Evolutionary conservation across 1,284 basidiomycete genomes (phyloP).

Genomic region (Takashimella tepidaria): DNA sequence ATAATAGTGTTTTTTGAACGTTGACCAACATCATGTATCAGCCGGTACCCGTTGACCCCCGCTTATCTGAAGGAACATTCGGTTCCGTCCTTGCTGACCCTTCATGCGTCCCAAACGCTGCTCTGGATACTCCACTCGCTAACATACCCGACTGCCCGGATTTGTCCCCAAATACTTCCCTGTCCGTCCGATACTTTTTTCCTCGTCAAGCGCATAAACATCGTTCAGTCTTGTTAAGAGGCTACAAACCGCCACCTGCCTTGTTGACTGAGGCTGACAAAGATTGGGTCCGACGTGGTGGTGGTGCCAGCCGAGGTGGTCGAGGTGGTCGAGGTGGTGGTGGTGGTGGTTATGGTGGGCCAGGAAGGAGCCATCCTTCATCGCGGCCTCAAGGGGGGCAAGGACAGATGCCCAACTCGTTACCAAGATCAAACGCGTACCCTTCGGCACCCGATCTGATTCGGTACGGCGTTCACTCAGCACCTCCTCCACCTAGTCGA

Average conservation of each 20-base stretch:
- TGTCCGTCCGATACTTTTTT: conserved; percentile 85
- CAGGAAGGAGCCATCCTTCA: background rate
- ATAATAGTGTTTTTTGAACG: background rate
- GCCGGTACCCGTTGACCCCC: conserved; percentile 59
- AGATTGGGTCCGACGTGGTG: conserved; percentile 56
- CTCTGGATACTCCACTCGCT: conserved; percentile 70
- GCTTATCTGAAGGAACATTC: conserved; percentile 68
- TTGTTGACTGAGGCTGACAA: conserved; percentile 69
- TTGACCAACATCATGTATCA: conserved; percentile 17
- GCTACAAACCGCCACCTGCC: conserved; percentile 59
- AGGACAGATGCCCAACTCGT: background rate
- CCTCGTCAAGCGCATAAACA: conserved; percentile 82
- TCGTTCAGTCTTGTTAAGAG: conserved; percentile 74
- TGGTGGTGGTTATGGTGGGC: conserved; percentile 8
- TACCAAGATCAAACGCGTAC: background rate
- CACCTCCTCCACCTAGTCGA: background rate
- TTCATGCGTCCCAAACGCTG: conserved; percentile 84
- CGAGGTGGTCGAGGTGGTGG: conserved; percentile 29
- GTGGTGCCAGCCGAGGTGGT: conserved; percentile 31
- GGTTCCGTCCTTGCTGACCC: conserved; percentile 79
- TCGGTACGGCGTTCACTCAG: background rate
- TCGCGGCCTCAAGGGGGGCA: background rate
- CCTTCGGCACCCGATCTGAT: background rate
- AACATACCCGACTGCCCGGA: conserved; percentile 55
- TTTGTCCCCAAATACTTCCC: conserved; percentile 76